Percentiles rank a stretch among this genome's conserved stretches.
These are phyloP conservation scores for Globisporangium megalacanthum DNA, from an alignment of 352 stramenopile species.

Conservation along the genomic window DNA sequence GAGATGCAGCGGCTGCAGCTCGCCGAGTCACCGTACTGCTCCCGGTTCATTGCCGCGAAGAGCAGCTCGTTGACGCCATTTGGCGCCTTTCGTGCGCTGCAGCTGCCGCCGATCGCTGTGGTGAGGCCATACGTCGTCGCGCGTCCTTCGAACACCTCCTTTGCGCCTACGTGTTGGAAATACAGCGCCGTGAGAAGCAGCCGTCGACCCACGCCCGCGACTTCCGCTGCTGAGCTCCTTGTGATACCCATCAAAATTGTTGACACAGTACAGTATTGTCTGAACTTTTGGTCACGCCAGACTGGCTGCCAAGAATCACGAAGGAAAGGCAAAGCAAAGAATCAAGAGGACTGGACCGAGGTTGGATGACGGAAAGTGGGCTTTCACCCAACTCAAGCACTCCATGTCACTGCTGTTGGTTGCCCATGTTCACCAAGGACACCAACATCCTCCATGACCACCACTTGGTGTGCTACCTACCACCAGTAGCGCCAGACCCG, in stretches of 20 bases:
- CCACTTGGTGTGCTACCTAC: too few species aligned
- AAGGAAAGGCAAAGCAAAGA: too few species aligned
- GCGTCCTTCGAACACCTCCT: slow-evolving; percentile 35
- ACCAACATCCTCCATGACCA: too few species aligned
- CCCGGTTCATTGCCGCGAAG: slow-evolving; percentile 58
- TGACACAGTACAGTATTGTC: slow-evolving; percentile 1
- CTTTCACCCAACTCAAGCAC: too few species aligned
- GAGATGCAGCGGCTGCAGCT: slow-evolving; percentile 54
- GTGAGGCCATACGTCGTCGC: slow-evolving; percentile 48
- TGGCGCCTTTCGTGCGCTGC: slow-evolving; percentile 38
- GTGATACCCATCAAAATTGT: background rate
- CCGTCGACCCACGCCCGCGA: slow-evolving; percentile 2
- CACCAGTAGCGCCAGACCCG: too few species aligned
- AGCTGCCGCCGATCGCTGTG: slow-evolving; percentile 41
- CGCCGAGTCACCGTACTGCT: slow-evolving; percentile 50
- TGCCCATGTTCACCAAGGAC: too few species aligned
- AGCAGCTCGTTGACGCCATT: slow-evolving; percentile 35
- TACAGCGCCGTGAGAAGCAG: background rate
- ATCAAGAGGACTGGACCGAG: too few species aligned
- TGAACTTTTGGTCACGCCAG: too few species aligned
- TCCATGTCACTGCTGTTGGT: too few species aligned
- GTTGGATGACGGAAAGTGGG: too few species aligned
- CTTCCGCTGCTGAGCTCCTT: too few species aligned
- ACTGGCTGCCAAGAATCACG: too few species aligned
- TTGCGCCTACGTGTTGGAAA: slow-evolving; percentile 6